Base-by-base conservation (phyloP, 495 filamentous ascomycete species). In the Aspergillus panamensis region DNA sequence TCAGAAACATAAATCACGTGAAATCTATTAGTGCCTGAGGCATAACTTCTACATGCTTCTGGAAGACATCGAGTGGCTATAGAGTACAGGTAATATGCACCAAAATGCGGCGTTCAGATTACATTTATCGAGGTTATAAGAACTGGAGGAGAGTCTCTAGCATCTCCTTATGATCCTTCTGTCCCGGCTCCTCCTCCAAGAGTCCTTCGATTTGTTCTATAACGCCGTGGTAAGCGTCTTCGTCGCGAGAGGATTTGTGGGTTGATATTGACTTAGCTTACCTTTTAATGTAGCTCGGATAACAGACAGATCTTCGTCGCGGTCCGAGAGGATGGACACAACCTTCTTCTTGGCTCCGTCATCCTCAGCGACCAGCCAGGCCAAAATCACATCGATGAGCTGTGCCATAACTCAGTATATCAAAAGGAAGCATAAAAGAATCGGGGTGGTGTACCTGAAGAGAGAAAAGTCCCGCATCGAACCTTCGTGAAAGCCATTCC, bases 291-390 rank as follows among this genome's bases (percentile, higher is more conserved):
- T 93, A 16, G 55, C 69, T 58, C 70, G 83, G 30, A 97, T 69
- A 21, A 84, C 75, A 6, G 61, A 75, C 48, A 96, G 64, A 6
- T 71, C 68, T 64, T 91, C 86, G 58, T 89, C 88, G 6, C 83
- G 77, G 53, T 89, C 87, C 29, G 80, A 84, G 31, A 96, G 72
- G 25, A 87, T 66, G 17, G 73, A 73, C 21, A 78, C 60, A 17
- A 97, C 83, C 70, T 81, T 88, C 39, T 73, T 78, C 70, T 79
- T 84, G 6, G 90, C 89, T 0, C 90, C 91, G 45, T 84, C 83
- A 66, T 97, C 95, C 70, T 99, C 95, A 1, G 92, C 95, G 13
- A 91, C 76, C 17, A 97, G 76, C 95, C 95, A 99, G 19, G 94
- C 91, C 37, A 97, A 67, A 35, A 97, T 86, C 10, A 91, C 82